Conservation (phyloP, 1,284 basidiomycete species). For the Ustilago esculenta region DNA sequence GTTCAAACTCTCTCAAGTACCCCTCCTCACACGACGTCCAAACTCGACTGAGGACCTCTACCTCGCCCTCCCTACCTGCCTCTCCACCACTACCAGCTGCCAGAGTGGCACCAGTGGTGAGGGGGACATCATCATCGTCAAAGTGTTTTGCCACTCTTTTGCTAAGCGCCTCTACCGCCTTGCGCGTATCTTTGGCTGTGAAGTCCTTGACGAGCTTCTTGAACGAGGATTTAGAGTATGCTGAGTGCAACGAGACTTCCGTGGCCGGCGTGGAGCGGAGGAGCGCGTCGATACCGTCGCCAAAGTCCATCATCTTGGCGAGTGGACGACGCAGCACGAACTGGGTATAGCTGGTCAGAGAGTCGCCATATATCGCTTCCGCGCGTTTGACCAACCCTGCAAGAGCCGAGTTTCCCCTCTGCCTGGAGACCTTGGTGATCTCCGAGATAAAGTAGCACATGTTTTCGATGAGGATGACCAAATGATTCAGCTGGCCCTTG, state of each 20-base stretch:
- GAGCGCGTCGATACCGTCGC: conserved; percentile 87
- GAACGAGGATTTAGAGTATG: conserved; percentile 79
- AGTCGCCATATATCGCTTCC: conserved; percentile 85
- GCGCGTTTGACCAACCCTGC: conserved; percentile 78
- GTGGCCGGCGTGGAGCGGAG: conserved; percentile 81
- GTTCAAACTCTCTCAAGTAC: conserved; percentile 41
- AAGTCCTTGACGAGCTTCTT: conserved; percentile 89
- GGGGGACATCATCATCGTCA: conserved; percentile 71
- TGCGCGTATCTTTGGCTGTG: conserved; percentile 86
- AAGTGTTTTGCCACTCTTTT: conserved; percentile 97
- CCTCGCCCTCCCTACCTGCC: conserved; percentile 6
- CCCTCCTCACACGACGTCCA: conserved; percentile 51
- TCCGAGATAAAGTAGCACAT: conserved; percentile 92
- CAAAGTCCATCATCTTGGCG: conserved; percentile 89
- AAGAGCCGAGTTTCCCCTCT: conserved; percentile 68
- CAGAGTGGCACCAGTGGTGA: neutral
- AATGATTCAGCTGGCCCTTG: conserved; percentile 95
- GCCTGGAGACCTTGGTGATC: conserved; percentile 73
- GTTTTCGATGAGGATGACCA: conserved; percentile 95
- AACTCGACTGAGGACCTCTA: conserved; percentile 42
- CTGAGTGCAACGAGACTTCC: conserved; percentile 80
- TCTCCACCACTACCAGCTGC: neutral
- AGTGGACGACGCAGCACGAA: conserved; percentile 87
- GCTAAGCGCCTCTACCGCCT: conserved; percentile 80
- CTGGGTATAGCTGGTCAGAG: conserved; percentile 83